Evolutionary conservation across 495 filamentous ascomycete species (phyloP), one percentile per base, ranked within the genome.

Genomic region (Chaetomium tenue): DNA sequence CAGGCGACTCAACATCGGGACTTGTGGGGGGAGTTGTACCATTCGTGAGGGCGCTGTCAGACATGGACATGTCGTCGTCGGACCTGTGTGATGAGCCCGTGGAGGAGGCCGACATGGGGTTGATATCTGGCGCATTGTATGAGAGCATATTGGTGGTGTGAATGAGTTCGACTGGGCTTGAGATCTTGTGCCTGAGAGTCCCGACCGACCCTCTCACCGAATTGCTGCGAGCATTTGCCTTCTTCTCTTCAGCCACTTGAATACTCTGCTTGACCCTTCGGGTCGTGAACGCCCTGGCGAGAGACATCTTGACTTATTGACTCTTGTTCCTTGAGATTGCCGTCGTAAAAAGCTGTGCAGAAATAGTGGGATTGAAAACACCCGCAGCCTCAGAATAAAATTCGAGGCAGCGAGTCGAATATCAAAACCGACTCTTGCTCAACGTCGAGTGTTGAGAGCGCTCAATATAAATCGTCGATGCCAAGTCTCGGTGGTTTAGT

Each of bases 61-160:
- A 88, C 55, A 76, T 66, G 5, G 85, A 88, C 55, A 76, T 66
- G 55, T 89, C 87, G 33, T 77, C 75, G 59, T 80, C 78, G 25
- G 76, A 79, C 66, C 87, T 83, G 42, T 77, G 78, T 26, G 86
- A 87, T 39, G 83, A 72, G 8, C 81, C 85, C 26, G 83, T 74
- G 0, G 88, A 87, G 1, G 85, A 82, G 0, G 83, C 77, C 30
- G 80, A 75, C 64, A 80, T 72, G 60, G 81, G 84, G 68, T 79
- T 83, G 67, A 91, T 83, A 72, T 92, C 88, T 28, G 94, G 95
- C 13, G 94, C 92, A 70, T 93, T 92, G 82, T 94, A 96, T 20
- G 91, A 89, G 20, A 97, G 87, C 87, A 93, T 91, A 74, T 98
- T 98, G 63, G 95, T 98, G 5, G 95, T 96, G 22, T 93, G 96